These are phyloP conservation scores for Albizia julibrissin DNA, from an alignment of 306 rosid genomes.

Conservation along the genomic window DNA sequence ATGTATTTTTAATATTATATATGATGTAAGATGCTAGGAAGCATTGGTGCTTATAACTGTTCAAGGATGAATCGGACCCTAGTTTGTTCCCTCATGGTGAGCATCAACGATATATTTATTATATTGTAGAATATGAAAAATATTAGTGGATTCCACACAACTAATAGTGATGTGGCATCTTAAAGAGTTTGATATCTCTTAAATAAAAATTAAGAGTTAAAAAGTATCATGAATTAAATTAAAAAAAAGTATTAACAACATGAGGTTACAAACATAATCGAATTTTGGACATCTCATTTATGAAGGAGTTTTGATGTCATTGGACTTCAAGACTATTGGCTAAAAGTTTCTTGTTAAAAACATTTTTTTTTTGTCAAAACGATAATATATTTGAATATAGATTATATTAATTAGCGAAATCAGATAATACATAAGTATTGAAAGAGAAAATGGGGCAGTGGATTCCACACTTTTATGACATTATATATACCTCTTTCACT, in stretches of 20 bases:
- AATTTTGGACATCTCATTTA: too few relatives aligned
- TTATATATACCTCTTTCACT: too few relatives aligned
- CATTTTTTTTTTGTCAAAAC: too few relatives aligned
- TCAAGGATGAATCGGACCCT: background rate
- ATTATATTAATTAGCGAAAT: too few relatives aligned
- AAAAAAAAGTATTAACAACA: too few relatives aligned
- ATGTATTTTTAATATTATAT: background rate
- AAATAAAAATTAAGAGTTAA: background rate
- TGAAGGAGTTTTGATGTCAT: too few relatives aligned
- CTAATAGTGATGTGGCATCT: background rate
- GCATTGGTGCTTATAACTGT: background rate
- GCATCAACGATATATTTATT: background rate
- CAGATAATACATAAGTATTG: too few relatives aligned
- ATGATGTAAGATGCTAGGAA: background rate
- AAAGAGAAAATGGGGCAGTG: background rate
- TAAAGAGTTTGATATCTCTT: background rate
- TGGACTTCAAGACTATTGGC: too few relatives aligned
- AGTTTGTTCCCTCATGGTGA: constrained; percentile 2
- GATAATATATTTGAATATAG: too few relatives aligned
- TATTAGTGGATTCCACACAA: constrained; percentile 36
- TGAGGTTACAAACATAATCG: too few relatives aligned
- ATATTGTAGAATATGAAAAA: background rate
- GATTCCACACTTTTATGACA: constrained; percentile 24
- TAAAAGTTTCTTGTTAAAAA: too few relatives aligned
- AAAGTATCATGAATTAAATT: too few relatives aligned